Evolutionary conservation across 768 basidiomycete genomes (phyloP), one percentile per base, ranked within the genome.

Genomic region (Amanita muscaria): DNA sequence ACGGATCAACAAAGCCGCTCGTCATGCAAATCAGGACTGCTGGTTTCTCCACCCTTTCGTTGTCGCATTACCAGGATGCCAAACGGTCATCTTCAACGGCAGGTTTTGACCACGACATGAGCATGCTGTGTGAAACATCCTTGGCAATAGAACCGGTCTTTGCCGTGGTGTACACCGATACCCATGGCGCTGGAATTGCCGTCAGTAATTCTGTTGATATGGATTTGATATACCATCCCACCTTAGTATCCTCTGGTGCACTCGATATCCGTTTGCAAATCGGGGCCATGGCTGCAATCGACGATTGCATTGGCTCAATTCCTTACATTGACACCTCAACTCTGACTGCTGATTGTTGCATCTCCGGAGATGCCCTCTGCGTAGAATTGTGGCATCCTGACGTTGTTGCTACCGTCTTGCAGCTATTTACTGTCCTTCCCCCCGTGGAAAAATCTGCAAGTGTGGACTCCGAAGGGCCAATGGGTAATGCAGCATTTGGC

Each of bases 331-430:
- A 73, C 45, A 49, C 64, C 22, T 59, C 60, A 3, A 73, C 79
- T 0, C 45, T 63, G 18, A 62, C 72, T 47, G 51, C 72, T 2
- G 68, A 78, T 36, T 53, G 79, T 15, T 68, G 70, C 44, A 59
- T 70, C 30, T 68, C 69, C 3, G 65, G 77, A 8, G 82, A 85
- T 51, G 72, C 70, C 6, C 58, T 83, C n/a, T 70, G 74, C 36
- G 47, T 82, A 40, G 79, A 88, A 53, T 61, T 88, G 4, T 87
- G 82, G 80, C 73, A 81, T 34, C 73, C 73, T 3, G 65, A 68
- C 32, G 77, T 77, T 25, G 60, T 84, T 46, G 65, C 69, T 29
- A 66, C 73, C 48, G 57, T 42, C 57, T 59, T 21, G 57, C 63
- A 12, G 59, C 60, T 53, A 57, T 59, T 22, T 51, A 55, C n/a